Evolutionary conservation across 2,329 filamentous ascomycete species (phyloP), one percentile per base, ranked within the genome.

Genomic region (Fusarium stilboides): DNA sequence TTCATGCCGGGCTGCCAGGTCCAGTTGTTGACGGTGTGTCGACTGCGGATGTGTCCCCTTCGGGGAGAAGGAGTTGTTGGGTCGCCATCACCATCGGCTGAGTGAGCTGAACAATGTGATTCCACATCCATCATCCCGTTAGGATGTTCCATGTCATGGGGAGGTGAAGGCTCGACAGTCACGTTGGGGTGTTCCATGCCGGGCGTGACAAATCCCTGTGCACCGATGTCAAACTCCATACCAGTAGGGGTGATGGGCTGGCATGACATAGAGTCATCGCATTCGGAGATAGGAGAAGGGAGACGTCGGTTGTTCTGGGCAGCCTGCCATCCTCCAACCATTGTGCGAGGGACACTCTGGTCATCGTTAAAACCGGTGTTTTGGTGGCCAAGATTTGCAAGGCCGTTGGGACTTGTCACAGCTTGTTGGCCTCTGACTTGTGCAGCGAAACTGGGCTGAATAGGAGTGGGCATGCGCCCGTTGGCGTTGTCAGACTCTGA

Each of bases 1-100:
- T 91, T 92, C 86, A 88, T 89, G 69, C 87, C 87, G 0, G 87
- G 86, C 64, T 89, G 86, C 74, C 84, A 82, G 3, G 87, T 89
- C 87, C 87, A 89, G 57, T 83, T 84, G 74, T 88, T 88, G 57
- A 89, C 78, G 0, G 87, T 89, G 71, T 89, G 87, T 55, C 85
- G 85, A 68, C 85, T 88, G 53, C 87, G 84, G 14, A 84, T 84
- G 73, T 89, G 87, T 13, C 87, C 87, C 73, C 84, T 85, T 36
- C 85, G 81, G 1, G 85, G 84, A 9, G 84, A 86, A 2, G 84
- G 81, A 5, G 84, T 80, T 9, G 78, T 73, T 3, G 79, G 74
- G 50, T 84, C 83, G 31, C 70, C 71, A 19, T 80, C 77, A 8
- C 71, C 74, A 22, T 80, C 77, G 7, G 65, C 69, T 10, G 68